phyloP scores from a whole-genome alignment of 2,329 filamentous ascomycete species.

The Coleophoma eucalyptorum region DNA sequence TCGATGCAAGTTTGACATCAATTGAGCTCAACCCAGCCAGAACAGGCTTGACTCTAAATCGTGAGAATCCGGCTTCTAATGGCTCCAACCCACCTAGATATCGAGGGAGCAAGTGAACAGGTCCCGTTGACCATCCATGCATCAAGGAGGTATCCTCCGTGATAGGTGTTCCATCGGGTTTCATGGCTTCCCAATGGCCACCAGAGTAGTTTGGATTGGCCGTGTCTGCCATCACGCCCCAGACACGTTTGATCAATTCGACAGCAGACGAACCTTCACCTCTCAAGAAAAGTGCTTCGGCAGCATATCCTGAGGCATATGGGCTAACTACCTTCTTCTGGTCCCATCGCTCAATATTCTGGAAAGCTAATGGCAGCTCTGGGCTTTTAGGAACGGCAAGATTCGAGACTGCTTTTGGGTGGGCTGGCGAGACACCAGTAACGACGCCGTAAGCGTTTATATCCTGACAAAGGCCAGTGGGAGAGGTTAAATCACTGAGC shows the following conservation, averaged over 20 bases:
- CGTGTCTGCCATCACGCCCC: slow-evolving; percentile 16
- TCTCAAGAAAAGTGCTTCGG: slow-evolving; percentile 11
- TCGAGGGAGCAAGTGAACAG: slow-evolving; percentile 15
- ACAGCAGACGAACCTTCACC: slow-evolving; percentile 8
- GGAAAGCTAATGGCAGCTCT: slow-evolving; percentile 10
- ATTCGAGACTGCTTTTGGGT: background rate
- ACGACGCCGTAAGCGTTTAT: slow-evolving; percentile 15
- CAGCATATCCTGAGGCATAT: slow-evolving; percentile 16
- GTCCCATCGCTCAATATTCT: slow-evolving; percentile 11
- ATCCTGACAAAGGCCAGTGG: slow-evolving; percentile 14
- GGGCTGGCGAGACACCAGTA: slow-evolving; percentile 9
- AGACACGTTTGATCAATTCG: slow-evolving; percentile 13
- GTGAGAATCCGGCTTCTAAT: slow-evolving; percentile 12
- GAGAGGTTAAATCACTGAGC: slow-evolving; percentile 10
- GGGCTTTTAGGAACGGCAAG: slow-evolving; percentile 6
- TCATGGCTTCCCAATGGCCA: slow-evolving; percentile 19
- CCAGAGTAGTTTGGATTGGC: slow-evolving; percentile 14
- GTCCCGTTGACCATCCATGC: slow-evolving; percentile 19
- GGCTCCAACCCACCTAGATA: slow-evolving; percentile 15
- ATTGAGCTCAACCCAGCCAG: slow-evolving; percentile 12
- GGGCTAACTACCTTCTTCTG: slow-evolving; percentile 14
- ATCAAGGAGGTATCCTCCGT: slow-evolving; percentile 15
- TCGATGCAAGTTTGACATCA: slow-evolving; percentile 9
- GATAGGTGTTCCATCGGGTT: slow-evolving; percentile 10
- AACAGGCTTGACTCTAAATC: slow-evolving; percentile 14